Conservation (phyloP, 768 basidiomycete genomes). For the Tremella yokohamensis region DNA sequence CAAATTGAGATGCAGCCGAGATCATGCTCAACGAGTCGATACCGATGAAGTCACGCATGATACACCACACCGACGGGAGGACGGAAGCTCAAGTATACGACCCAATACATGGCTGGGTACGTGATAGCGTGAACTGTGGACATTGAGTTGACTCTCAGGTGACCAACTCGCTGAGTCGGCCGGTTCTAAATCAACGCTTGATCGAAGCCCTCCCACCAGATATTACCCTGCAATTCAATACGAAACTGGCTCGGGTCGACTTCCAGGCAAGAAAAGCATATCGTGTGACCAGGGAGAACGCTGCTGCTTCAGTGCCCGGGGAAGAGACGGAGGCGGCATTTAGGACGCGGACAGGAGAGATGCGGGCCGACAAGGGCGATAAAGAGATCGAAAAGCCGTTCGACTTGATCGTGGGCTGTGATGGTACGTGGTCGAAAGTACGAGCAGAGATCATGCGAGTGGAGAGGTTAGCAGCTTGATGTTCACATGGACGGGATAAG, state of each 20-base stretch:
- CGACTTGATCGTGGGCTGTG: constrained; percentile 68
- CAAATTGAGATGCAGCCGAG: constrained; percentile 52
- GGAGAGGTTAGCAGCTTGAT: constrained; percentile 60
- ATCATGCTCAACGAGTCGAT: constrained; percentile 74
- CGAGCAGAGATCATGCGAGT: constrained; percentile 93
- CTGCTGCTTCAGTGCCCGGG: constrained; percentile 16
- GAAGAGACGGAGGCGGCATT: constrained; percentile 22
- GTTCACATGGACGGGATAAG: not conserved
- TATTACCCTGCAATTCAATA: constrained; percentile 71
- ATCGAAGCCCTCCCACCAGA: constrained; percentile 67
- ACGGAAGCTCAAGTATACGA: constrained; percentile 84
- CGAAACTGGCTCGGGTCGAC: constrained; percentile 73
- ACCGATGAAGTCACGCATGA: constrained; percentile 94
- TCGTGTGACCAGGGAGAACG: constrained; percentile 10
- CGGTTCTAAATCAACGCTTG: constrained; percentile 79
- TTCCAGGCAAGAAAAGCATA: constrained; percentile 56
- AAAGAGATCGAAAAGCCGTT: constrained; percentile 32
- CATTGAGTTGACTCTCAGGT: constrained; percentile 62
- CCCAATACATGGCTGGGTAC: constrained; percentile 72
- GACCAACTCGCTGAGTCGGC: constrained; percentile 90
- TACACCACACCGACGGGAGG: constrained; percentile 70
- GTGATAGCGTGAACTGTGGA: constrained; percentile 60
- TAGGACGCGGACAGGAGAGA: constrained; percentile 8
- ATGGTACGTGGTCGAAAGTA: constrained; percentile 89
- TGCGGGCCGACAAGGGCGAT: constrained; percentile 16